Conservation (phyloP, 2,329 filamentous ascomycete species). For the Metarhizium rileyi region DNA sequence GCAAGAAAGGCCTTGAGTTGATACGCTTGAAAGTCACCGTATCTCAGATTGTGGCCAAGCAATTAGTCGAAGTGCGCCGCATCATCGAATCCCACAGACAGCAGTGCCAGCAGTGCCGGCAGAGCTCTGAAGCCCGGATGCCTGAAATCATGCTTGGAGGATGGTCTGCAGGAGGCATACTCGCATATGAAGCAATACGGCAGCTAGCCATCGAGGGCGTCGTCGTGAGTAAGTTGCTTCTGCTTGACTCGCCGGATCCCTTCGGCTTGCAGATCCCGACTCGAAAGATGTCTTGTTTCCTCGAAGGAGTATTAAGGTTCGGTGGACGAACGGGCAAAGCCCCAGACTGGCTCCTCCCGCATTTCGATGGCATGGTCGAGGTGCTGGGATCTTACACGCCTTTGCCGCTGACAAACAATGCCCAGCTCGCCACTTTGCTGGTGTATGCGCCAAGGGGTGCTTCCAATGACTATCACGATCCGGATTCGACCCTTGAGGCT, state of each 20-base stretch:
- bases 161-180: constrained; percentile 1
- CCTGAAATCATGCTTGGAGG: neutral
- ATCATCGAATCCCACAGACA: constrained; percentile 43
- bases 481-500: neutral
- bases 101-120: constrained; percentile 54
- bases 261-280: neutral
- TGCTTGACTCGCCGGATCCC: neutral
- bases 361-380: neutral
- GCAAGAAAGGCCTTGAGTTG: constrained; percentile 49
- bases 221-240: neutral
- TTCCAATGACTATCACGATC: neutral
- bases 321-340: neutral
- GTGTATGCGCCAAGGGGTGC: neutral
- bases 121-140: constrained; percentile 26
- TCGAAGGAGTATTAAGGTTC: neutral
- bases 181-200: neutral
- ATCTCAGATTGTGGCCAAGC: constrained; percentile 26
- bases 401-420: neutral
- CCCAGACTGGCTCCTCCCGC: neutral
- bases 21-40: constrained; percentile 23
- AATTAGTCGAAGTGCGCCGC: constrained; percentile 53
- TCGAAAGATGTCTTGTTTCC: neutral
- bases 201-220: neutral
- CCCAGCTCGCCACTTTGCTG: neutral
- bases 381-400: neutral